Evolutionary conservation across 106 monocot species (phyloP).

Genomic region (Vanilla planifolia): DNA sequence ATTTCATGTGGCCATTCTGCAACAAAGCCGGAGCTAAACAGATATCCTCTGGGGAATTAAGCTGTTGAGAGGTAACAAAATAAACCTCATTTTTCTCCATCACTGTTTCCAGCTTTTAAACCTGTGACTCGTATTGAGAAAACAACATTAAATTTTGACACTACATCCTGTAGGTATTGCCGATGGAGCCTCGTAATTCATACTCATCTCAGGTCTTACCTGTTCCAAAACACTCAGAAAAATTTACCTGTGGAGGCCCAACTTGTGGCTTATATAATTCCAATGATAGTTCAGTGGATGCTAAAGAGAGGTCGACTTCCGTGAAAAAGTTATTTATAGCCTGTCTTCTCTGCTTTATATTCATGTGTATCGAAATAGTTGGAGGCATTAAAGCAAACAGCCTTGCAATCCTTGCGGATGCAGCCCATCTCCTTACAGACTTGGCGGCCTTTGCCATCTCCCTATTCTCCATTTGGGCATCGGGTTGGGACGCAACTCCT

Average conservation of each 20-base stretch:
- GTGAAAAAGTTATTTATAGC: conserved; percentile 52
- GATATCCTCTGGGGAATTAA: too few relatives aligned
- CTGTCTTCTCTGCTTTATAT: conserved; percentile 45
- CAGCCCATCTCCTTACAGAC: conserved; percentile 71
- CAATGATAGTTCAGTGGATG: conserved; percentile 20
- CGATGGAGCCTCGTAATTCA: too few relatives aligned
- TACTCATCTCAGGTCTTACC: too few relatives aligned
- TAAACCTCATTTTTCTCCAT: too few relatives aligned
- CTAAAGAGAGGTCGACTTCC: conserved; percentile 38
- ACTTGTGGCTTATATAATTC: conserved; percentile 44
- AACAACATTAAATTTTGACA: too few relatives aligned
- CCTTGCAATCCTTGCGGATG: conserved; percentile 68
- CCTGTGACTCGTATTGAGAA: too few relatives aligned
- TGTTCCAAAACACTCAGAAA: too few relatives aligned
- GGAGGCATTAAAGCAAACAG: conserved; percentile 79
- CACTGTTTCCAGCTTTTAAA: too few relatives aligned
- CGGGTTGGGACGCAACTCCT: conserved; percentile 70
- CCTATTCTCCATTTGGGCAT: conserved; percentile 64
- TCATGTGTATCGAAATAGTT: conserved; percentile 53
- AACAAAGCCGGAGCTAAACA: too few relatives aligned
- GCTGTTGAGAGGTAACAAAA: too few relatives aligned
- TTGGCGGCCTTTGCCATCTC: conserved; percentile 69
- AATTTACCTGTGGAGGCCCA: conserved; percentile 36
- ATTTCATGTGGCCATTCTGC: too few relatives aligned
- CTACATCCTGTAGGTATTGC: too few relatives aligned